Evolutionary conservation across 495 filamentous ascomycete genomes (phyloP), one percentile per base, ranked within the genome.

Genomic region (Neurospora sp.): DNA sequence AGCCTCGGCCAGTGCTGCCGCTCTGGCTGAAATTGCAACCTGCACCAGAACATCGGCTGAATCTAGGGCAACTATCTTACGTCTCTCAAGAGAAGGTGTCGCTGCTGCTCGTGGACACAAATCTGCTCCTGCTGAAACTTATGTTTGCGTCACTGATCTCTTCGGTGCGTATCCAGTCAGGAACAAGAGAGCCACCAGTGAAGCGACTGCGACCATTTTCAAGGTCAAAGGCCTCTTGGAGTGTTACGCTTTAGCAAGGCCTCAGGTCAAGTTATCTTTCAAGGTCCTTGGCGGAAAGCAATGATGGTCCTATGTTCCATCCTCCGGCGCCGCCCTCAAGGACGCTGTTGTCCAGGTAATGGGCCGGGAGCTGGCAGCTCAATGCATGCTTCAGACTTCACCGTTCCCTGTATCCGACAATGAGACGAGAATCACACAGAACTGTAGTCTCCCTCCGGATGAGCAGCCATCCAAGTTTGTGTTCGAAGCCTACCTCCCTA

Each of bases 51-150:
- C 89, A 24, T 88, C 91, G 66, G 86, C 90, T 0, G 92, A 97
- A 74, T 78, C 85, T n/a, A 89, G 91, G 34, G 94, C 89, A 0
- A 78, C 79, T 6, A 73, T 71, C 10, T 73, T 85, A 39, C 80
- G 78, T 59, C 74, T 88, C 39, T 75, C 76, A 15, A 72, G 78
- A 15, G 79, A 77, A 71, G 86, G 84, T n/a, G 83, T 85, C 36
- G 76, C 80, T 37, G 73, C 69, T n/a, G 79, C 79, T 31, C 81
- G 83, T 28, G 84, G 85, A 45, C 83, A 78, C 72, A 81, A 79
- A 13, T 89, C 91, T 15, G 89, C 91, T 74, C 92, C 93, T 1
- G 83, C 92, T 2, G 96, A 96, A 3, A 98, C 94, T 3, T 94
- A 91, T 37, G 86, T 99, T 36, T 85, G 84, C 70, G 84, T 95